phyloP scores from a whole-genome alignment of 1,284 basidiomycete species.

The Leccinum pseudoinsigne region DNA sequence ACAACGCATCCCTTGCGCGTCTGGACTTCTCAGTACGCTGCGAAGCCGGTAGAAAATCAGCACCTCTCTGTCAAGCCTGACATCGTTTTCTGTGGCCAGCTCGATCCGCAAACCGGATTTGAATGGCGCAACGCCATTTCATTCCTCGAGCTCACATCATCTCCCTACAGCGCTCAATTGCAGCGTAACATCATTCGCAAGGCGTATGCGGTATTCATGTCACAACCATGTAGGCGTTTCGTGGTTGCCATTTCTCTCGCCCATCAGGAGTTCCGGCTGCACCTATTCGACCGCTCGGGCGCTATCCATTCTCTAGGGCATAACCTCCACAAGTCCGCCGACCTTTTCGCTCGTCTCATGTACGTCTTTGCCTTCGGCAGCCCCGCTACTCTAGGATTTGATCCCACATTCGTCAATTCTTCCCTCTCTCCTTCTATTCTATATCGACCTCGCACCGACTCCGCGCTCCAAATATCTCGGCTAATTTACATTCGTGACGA shows the following conservation, averaged over 20 bases:
- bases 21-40: no score
- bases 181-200: no score
- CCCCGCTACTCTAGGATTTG: not conserved
- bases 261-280: not conserved
- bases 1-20: no score
- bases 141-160: no score
- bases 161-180: no score
- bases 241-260: not conserved
- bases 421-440: not conserved
- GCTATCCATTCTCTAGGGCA: not conserved
- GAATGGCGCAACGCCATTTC: no score
- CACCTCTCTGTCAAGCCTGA: no score
- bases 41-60: no score
- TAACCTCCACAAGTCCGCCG: not conserved
- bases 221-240: not conserved
- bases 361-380: not conserved
- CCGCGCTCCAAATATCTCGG: not conserved
- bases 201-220: not conserved
- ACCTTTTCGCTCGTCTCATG: not conserved
- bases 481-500: not conserved
- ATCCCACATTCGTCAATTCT: not conserved
- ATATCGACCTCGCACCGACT: not conserved
- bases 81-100: no score
- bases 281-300: no score
- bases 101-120: no score